Base-by-base conservation (phyloP, 345 rosid genomes). In the Arabidopsis thaliana region DNA sequence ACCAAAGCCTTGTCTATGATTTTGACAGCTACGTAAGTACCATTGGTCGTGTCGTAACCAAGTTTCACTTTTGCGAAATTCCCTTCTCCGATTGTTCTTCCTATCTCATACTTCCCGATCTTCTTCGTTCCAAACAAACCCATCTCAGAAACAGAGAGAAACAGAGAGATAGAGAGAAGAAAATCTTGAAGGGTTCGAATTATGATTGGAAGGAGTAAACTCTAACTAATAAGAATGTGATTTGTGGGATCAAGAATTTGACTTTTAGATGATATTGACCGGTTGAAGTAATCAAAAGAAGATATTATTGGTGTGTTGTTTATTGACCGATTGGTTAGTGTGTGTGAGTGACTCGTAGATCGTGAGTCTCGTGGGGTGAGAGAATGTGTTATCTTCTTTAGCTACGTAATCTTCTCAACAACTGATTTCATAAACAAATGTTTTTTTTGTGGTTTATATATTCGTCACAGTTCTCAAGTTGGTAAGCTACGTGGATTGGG, bases 51-150 rank as follows among this genome's bases (percentile, higher is more conserved):
- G 75, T 94, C 89, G 24, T 87, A 79, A 6, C 89, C 97, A 4
- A 91, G 83, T 84, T 91, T 94, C 33, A 94, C 98, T 84, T 94
- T 94, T 4, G 97, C 96, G 64, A 89, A 93, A 55, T 84, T 86
- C 53, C 97, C 98, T 75, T 88, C 97, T 16, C 97, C 98, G 14
- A 93, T 88, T 5, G 88, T 87, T 64, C 95, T 78, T 13, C 91
- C 75, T 11, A 91, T 82, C 76, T 72, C 81, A 44, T 89, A 94
- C 83, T 89, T 91, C 0, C 97, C 98, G 4, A 91, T 82, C 65
- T 80, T 84, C 76, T 72, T 81, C 51, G 85, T 67, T 60, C 62
- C 62, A 62, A 72, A 71, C 58, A 79, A 76, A 71, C 62, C 73
- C 80, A 75, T 75, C 45, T 74, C 46, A 38, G 10, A 45, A 49